These are phyloP conservation scores for Rosa multiflora DNA, from an alignment of 306 rosid genomes.

Conservation along the genomic window DNA sequence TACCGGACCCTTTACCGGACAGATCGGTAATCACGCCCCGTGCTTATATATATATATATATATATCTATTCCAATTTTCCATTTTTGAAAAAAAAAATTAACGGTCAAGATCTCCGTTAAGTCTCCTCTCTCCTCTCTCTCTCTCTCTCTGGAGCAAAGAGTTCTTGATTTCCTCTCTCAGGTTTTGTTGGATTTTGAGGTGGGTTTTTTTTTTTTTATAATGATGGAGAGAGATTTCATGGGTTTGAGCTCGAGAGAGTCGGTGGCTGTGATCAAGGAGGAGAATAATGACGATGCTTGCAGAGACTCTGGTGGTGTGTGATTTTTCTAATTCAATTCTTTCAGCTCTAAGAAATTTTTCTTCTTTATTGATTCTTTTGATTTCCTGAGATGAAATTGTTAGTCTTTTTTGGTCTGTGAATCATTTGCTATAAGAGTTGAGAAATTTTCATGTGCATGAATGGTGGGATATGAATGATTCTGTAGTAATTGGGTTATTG, in stretches of 20 bases:
- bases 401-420: not conserved
- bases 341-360: not conserved
- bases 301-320: constrained; percentile 48
- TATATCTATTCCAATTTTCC: not conserved
- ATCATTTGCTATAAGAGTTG: not conserved
- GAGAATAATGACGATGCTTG: constrained; percentile 49
- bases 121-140: not conserved
- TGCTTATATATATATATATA: constrained; percentile 5
- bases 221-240: constrained; percentile 88
- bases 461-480: constrained; percentile 8
- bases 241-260: constrained; percentile 65
- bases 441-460: not conserved
- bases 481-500: not conserved
- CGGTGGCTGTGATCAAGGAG: constrained; percentile 55
- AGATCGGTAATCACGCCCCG: constrained; percentile 33
- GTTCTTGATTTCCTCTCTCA: constrained; percentile 21
- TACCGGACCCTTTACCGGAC: constrained; percentile 31
- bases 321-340: not conserved
- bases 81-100: constrained; percentile 16
- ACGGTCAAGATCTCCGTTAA: constrained; percentile 47
- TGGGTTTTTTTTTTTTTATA: constrained; percentile 14
- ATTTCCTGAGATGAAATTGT: not conserved
- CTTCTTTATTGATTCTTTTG: not conserved
- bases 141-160: not conserved
- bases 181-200: constrained; percentile 15